Conservation (phyloP, 1,139 yeast genomes). For the Saccharomyces hybrid region DNA sequence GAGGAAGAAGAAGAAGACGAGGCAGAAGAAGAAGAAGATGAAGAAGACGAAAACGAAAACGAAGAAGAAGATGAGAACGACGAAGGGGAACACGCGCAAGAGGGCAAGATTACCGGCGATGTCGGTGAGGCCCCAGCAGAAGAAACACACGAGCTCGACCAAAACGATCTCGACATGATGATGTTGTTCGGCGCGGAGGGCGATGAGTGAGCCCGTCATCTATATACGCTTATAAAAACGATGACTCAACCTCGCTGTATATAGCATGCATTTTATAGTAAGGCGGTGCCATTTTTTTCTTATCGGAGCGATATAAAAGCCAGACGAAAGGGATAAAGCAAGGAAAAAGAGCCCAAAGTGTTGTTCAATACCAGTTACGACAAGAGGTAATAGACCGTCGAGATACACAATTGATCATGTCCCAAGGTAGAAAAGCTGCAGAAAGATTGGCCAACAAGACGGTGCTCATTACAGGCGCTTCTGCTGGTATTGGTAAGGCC, state of each 20-base stretch:
- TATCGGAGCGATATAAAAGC: constrained; percentile 1
- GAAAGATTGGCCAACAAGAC: constrained; percentile 39
- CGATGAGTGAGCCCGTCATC: constrained; percentile 14
- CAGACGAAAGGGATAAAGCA: neutral
- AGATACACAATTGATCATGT: constrained; percentile 24
- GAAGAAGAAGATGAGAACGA: constrained; percentile 36
- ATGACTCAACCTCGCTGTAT: neutral
- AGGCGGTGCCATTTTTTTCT: neutral
- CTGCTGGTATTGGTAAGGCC: constrained; percentile 62
- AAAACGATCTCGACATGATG: constrained; percentile 34
- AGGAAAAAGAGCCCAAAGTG: neutral
- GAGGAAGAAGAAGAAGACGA: constrained; percentile 30
- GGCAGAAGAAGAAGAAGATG: constrained; percentile 27
- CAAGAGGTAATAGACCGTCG: neutral
- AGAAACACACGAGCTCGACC: constrained; percentile 23
- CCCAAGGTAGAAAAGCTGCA: constrained; percentile 36
- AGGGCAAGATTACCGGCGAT: constrained; percentile 3
- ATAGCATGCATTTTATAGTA: neutral
- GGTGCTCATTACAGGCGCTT: constrained; percentile 39
- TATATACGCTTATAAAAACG: neutral
- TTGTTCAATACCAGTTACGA: neutral
- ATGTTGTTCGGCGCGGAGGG: constrained; percentile 33
- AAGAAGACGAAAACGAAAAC: constrained; percentile 26
- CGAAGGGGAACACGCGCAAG: constrained; percentile 1
- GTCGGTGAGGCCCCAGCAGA: constrained; percentile 1